Percentiles rank a stretch among this genome's conserved stretches.
phyloP scores from a whole-genome alignment of 2,329 filamentous ascomycete species.

The Arachnopeziza araneosa region DNA sequence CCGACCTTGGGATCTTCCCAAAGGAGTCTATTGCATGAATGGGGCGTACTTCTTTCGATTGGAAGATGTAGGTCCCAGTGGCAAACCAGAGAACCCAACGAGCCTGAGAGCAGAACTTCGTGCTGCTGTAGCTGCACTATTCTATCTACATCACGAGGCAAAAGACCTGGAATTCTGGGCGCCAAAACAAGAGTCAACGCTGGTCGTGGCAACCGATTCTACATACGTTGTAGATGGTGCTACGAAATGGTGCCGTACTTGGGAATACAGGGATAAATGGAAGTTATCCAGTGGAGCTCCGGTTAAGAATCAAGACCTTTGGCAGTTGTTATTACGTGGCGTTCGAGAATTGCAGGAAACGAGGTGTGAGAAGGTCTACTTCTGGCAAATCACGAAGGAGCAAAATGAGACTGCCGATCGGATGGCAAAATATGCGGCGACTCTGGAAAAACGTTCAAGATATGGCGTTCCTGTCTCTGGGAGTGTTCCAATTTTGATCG shows the following conservation, averaged over 20 bases:
- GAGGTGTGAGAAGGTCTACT: constrained; percentile 27
- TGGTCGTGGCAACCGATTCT: constrained; percentile 50
- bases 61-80: constrained; percentile 5
- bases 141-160: constrained; percentile 22
- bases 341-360: constrained; percentile 9
- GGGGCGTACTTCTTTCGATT: constrained; percentile 6
- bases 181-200: background rate
- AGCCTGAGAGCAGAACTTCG: constrained; percentile 52
- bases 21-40: background rate
- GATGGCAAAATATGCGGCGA: constrained; percentile 31
- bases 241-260: constrained; percentile 38
- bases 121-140: constrained; percentile 44
- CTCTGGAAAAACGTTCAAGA: background rate
- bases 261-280: constrained; percentile 41
- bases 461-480: background rate
- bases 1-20: background rate
- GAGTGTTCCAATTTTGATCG: background rate
- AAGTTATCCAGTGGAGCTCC: constrained; percentile 27
- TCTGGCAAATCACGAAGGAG: constrained; percentile 43
- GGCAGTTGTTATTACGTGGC: constrained; percentile 42
- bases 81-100: constrained; percentile 31
- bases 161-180: background rate
- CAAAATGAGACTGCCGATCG: constrained; percentile 38
- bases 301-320: constrained; percentile 48
- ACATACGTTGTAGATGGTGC: constrained; percentile 44